phyloP scores from a whole-genome alignment of 1,284 basidiomycete genomes.

The Sanghuangporus sanghuang region DNA sequence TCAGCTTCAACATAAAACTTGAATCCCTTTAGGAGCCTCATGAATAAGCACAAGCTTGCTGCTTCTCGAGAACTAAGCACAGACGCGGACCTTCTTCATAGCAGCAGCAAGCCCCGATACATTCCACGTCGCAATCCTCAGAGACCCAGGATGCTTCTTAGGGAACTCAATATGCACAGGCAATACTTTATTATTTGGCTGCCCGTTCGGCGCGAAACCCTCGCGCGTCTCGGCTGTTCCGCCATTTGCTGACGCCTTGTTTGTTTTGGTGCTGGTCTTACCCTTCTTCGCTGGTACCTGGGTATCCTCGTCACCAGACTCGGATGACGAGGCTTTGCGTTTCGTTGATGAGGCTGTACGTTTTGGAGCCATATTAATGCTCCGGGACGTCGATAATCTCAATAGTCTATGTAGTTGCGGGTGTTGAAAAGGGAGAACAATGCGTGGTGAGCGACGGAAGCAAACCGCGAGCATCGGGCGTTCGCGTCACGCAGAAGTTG shows the following conservation, averaged over 20 bases:
- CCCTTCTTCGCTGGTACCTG: not conserved
- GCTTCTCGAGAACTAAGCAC: not conserved
- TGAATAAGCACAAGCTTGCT: not conserved
- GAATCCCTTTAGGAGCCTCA: conserved; percentile 53
- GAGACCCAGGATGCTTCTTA: conserved; percentile 38
- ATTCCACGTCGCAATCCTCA: conserved; percentile 72
- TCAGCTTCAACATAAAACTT: conserved; percentile 76
- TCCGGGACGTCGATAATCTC: no score
- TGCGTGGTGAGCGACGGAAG: not conserved
- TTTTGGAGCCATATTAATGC: conserved; percentile 8
- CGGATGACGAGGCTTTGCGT: conserved; percentile 7
- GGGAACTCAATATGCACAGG: conserved; percentile 61
- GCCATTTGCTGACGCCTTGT: not conserved
- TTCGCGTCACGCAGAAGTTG: not conserved
- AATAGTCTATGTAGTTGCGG: not conserved
- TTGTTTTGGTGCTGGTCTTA: not conserved
- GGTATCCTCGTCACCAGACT: conserved; percentile 1
- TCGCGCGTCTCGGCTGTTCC: not conserved
- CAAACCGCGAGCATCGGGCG: not conserved
- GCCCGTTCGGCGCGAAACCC: conserved; percentile 32
- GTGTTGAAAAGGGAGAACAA: not conserved
- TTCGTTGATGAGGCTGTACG: conserved; percentile 5
- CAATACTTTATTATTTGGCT: conserved; percentile 69
- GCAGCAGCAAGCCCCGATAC: conserved; percentile 65
- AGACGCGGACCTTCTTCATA: conserved; percentile 57